Conservation (phyloP, 2,329 filamentous ascomycete species). For the Paracoccidioides brasiliensis region DNA sequence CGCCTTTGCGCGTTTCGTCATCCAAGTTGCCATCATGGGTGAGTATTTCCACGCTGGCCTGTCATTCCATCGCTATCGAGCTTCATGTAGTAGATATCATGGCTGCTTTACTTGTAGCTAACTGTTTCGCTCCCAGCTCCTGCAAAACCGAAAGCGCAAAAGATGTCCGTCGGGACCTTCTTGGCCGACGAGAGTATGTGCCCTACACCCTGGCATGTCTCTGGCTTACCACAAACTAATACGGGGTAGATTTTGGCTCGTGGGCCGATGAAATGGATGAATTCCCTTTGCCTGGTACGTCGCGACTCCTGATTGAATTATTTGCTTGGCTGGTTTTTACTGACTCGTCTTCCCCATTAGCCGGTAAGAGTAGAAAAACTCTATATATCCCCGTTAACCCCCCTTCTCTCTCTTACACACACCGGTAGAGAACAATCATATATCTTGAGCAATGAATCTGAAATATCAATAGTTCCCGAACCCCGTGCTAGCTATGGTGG, state of each 20-base stretch:
- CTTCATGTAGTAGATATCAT: neutral
- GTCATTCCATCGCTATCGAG: neutral
- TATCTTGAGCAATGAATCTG: neutral
- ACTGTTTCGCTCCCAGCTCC: constrained; percentile 49
- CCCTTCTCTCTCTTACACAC: neutral
- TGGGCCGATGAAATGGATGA: constrained; percentile 99
- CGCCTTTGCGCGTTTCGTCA: constrained; percentile 26
- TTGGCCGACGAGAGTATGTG: constrained; percentile 76
- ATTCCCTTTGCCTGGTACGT: constrained; percentile 57
- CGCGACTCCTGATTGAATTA: constrained; percentile 6
- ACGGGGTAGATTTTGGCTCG: constrained; percentile 56
- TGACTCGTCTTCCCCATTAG: constrained; percentile 9
- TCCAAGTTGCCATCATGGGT: constrained; percentile 48
- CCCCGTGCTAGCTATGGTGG: constrained; percentile 35
- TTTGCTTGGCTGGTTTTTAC: constrained; percentile 9
- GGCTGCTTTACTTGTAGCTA: constrained; percentile 5
- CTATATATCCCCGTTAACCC: neutral
- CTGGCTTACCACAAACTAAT: constrained; percentile 16
- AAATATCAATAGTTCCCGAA: constrained; percentile 23
- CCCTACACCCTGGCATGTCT: constrained; percentile 4
- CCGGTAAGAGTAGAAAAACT: constrained; percentile 4
- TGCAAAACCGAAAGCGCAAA: constrained; percentile 86
- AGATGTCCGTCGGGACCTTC: constrained; percentile 96
- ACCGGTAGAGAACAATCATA: neutral
- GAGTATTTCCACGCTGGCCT: constrained; percentile 16